These are phyloP conservation scores for Neurospora sp. DNA, from an alignment of 495 filamentous ascomycete genomes.

Conservation along the genomic window DNA sequence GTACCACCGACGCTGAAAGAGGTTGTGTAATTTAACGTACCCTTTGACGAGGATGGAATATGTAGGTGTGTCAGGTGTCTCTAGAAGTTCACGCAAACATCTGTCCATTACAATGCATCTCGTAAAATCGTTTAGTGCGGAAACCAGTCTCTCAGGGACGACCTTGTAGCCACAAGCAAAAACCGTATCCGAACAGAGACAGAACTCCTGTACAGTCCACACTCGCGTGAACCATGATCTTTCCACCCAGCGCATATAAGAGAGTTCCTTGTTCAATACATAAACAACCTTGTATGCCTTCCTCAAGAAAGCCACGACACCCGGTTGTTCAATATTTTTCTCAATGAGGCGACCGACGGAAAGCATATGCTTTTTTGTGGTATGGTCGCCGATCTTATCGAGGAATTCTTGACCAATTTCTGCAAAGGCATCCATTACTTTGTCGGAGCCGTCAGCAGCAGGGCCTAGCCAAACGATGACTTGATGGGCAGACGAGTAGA, in stretches of 20 bases:
- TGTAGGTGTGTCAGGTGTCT: neutral
- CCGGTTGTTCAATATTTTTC: neutral
- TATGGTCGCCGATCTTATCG: neutral
- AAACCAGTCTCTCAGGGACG: neutral
- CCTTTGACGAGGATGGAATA: neutral
- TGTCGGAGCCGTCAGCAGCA: neutral
- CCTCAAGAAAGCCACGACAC: neutral
- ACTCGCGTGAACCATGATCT: conserved; percentile 19
- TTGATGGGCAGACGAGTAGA: conserved; percentile 12
- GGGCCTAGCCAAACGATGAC: conserved; percentile 20
- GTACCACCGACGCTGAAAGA: neutral
- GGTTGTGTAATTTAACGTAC: accelerated
- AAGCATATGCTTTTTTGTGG: neutral
- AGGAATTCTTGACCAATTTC: neutral
- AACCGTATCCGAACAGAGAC: conserved; percentile 14
- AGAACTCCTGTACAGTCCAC: conserved; percentile 24
- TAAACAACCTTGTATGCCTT: neutral
- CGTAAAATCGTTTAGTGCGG: neutral
- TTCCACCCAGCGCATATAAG: neutral
- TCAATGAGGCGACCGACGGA: neutral
- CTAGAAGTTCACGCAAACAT: neutral
- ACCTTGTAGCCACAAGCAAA: conserved; percentile 11
- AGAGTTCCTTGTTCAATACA: neutral
- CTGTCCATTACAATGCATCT: neutral
- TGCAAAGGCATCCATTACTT: neutral